Base-by-base conservation (phyloP, 1,139 yeast species). In the Blastobotrys petasosporus region DNA sequence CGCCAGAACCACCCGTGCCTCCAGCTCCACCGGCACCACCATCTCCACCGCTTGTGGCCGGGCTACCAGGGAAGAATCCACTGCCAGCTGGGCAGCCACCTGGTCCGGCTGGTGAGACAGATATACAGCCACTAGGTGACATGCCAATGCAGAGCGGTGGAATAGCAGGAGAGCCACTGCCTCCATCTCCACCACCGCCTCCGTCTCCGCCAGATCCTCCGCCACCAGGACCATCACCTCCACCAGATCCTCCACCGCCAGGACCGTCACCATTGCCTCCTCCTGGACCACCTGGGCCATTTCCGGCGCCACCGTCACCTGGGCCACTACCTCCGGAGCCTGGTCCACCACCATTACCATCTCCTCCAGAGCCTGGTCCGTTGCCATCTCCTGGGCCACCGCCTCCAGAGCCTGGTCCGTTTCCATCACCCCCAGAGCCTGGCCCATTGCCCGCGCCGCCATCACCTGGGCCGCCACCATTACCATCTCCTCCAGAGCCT, bases 331-430 rank as follows among this genome's bases (percentile, higher is more conserved):
- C 37, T n/a, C n/a, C n/a, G n/a, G n/a, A n/a, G n/a, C n/a, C n/a
- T n/a, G n/a, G n/a, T n/a, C n/a, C n/a, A n/a, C n/a, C n/a, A n/a
- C n/a, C n/a, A n/a, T n/a, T n/a, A n/a, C n/a, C n/a, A n/a, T n/a
- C n/a, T n/a, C n/a, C n/a, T n/a, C n/a, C n/a, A n/a, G n/a, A n/a
- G 23, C 37, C 45, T 11, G 41, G 36, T 17, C 37, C 45, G 13
- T 7, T 20, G 11, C 37, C 40, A 34, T 33, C 31, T 8, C 45
- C 45, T 11, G 23, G 15, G 7, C 37, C 41, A 16, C 41, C 35
- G 12, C n/a, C n/a, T 52, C 35, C 50, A 37, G 25, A 38, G 16
- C 44, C 42, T 20, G 36, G 44, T 41, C 35, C 52, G 44, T n/a
- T 15, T 37, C n/a, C 48, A 31, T 29, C 37, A 10, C 16, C 32